These are phyloP conservation scores for Bocquillonia castaneifolia DNA, from an alignment of 441 rosid species.

Conservation along the genomic window DNA sequence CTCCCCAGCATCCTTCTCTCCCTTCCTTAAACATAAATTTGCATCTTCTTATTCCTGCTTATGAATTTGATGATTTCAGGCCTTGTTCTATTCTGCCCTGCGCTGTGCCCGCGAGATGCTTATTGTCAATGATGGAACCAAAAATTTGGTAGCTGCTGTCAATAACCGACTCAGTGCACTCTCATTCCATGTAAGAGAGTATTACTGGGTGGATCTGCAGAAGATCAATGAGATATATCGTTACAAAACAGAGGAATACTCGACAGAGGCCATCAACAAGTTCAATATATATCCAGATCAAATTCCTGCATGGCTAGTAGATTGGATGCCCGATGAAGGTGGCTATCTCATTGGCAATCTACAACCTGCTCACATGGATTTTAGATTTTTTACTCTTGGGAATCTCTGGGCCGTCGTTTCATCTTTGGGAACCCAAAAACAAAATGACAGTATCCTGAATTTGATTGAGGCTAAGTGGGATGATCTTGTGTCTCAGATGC, in stretches of 20 bases:
- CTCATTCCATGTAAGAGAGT: slow-evolving; percentile 84
- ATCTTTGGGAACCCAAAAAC: slow-evolving; percentile 64
- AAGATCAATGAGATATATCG: slow-evolving; percentile 95
- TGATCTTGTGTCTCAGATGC: slow-evolving; percentile 79
- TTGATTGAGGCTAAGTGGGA: slow-evolving; percentile 84
- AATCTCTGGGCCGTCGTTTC: slow-evolving; percentile 79
- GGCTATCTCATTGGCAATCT: slow-evolving; percentile 85
- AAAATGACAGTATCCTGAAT: slow-evolving; percentile 62
- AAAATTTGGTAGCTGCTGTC: slow-evolving; percentile 70
- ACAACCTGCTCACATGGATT: slow-evolving; percentile 96
- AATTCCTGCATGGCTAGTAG: slow-evolving; percentile 93
- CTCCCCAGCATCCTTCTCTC: background rate
- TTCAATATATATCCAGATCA: slow-evolving; percentile 95
- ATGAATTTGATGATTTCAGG: slow-evolving; percentile 37
- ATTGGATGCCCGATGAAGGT: slow-evolving; percentile 85
- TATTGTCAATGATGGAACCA: slow-evolving; percentile 66
- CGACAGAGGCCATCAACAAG: slow-evolving; percentile 79
- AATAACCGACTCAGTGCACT: slow-evolving; percentile 83
- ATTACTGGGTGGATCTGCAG: slow-evolving; percentile 80
- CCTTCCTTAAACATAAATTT: background rate
- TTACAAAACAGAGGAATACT: slow-evolving; percentile 89
- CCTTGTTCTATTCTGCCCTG: slow-evolving; percentile 77
- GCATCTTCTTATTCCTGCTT: background rate
- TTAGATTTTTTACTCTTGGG: slow-evolving; percentile 88
- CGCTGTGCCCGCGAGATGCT: slow-evolving; percentile 91